Evolutionary conservation across 164 flowering plant species (phyloP).

Genomic region (Kingdonia uniflora): DNA sequence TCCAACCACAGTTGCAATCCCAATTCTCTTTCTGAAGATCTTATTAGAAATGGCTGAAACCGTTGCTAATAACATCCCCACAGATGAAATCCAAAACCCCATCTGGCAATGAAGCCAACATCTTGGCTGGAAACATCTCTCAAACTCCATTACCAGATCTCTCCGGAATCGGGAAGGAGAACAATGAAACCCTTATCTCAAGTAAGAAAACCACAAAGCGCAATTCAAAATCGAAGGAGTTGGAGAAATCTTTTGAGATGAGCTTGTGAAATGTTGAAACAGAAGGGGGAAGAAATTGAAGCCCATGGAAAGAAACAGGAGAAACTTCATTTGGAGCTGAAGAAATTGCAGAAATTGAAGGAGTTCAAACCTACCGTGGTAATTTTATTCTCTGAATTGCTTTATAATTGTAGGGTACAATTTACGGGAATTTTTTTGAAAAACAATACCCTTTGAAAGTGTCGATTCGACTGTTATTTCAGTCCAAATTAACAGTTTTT

Average conservation of each 20-base stretch:
- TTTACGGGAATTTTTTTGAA: too few species aligned
- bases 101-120: conserved; percentile 41
- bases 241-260: conserved; percentile 44
- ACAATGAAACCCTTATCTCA: conserved; percentile 35
- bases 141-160: conserved; percentile 12
- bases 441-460: too few species aligned
- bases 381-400: conserved; percentile 8
- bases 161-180: conserved; percentile 44
- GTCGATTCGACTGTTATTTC: too few species aligned
- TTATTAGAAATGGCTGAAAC: conserved; percentile 25
- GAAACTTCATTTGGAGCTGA: conserved; percentile 69
- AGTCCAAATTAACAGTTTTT: too few species aligned
- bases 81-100: conserved; percentile 39
- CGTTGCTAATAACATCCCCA: conserved; percentile 16
- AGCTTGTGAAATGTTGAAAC: conserved; percentile 51
- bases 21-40: conserved; percentile 9
- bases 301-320: conserved; percentile 44
- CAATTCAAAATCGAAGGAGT: conserved; percentile 13
- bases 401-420: too few species aligned
- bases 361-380: conserved; percentile 90
- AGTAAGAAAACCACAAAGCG: conserved; percentile 19
- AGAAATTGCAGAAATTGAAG: conserved; percentile 84
- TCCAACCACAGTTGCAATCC: too few species aligned
- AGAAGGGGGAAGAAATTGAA: conserved; percentile 59
- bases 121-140: conserved; percentile 29